A percentile compares a stretch with the other conserved stretches of the same genome.
Evolutionary conservation across 306 rosid species (phyloP).

Genomic region (Castanopsis chinensis): DNA sequence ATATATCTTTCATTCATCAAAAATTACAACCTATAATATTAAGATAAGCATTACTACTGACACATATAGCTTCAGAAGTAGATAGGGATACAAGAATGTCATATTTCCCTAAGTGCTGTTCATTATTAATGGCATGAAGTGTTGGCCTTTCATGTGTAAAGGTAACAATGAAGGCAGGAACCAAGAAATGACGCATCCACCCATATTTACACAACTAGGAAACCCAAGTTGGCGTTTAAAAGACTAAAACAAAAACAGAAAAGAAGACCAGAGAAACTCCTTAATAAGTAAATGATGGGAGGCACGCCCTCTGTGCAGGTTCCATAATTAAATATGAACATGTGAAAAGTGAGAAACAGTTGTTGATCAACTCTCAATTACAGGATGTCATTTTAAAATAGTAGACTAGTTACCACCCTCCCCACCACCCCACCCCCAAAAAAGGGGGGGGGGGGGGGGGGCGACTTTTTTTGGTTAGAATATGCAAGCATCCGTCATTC

Average conservation of each 20-base stretch:
- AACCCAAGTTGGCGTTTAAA: not conserved
- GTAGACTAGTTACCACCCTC: not conserved
- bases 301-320: not conserved
- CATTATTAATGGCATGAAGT: not conserved
- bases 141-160: not conserved
- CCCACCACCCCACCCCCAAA: not conserved
- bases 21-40: too few species aligned
- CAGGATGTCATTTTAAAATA: not conserved
- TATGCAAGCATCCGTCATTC: too few species aligned
- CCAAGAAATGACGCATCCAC: not conserved
- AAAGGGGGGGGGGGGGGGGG: too few species aligned
- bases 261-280: not conserved
- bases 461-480: too few species aligned
- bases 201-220: not conserved
- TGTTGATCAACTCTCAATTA: not conserved
- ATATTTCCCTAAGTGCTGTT: not conserved
- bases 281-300: not conserved
- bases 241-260: not conserved
- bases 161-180: not conserved
- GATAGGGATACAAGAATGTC: not conserved
- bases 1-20: too few species aligned
- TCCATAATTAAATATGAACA: not conserved
- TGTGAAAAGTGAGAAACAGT: not conserved
- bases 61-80: not conserved
- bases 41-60: too few species aligned